Base-by-base conservation (phyloP, 2,329 filamentous ascomycete species). In the Fusarium sp. region DNA sequence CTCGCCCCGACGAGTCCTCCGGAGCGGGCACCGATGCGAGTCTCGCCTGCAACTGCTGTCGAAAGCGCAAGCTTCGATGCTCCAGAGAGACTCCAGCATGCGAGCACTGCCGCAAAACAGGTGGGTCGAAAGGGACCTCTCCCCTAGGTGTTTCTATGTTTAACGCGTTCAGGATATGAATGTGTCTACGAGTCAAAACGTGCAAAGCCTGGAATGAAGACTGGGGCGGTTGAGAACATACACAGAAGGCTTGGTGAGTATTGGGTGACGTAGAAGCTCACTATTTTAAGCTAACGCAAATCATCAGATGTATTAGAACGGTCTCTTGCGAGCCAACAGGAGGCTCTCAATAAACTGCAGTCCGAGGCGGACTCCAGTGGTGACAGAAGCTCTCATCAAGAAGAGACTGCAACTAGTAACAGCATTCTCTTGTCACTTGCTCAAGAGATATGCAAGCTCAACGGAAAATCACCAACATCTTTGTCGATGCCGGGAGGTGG, bases 161-260 rank as follows among this genome's bases (percentile, higher is more conserved):
- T 48, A 16, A 45, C 13, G 16, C 6, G 20, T 33, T 8, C 5
- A 65, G 54, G 63, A n/a, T 37, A 65, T 33, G 63, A 65, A 20
- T 60, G 54, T 16, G 54, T 65, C 18, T 65, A 65, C 39, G 63
- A 65, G 33, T 56, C 74, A 2, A 82, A 80, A 67, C 77, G 78
- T 35, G 76, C 73, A 3, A 84, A 82, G 65, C 83, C 83, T 5
- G 82, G 83, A 4, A 78, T 85, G 65, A 84, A 83, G 68, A 72
- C 76, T 11, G 83, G 83, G 1, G 83, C 81, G 2, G 77, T 85
- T 27, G 82, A 84, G 39, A 80, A 77, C 37, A 67, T 84, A 24
- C 82, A 82, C 59, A 72, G 78, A 63, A 76, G 83, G 67, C 72
- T 84, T 24, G 79, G 81, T 81, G 50, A 14, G 60, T 58, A 35